phyloP scores from a whole-genome alignment of 140 eudicot genomes.

The Cichorium intybus region DNA sequence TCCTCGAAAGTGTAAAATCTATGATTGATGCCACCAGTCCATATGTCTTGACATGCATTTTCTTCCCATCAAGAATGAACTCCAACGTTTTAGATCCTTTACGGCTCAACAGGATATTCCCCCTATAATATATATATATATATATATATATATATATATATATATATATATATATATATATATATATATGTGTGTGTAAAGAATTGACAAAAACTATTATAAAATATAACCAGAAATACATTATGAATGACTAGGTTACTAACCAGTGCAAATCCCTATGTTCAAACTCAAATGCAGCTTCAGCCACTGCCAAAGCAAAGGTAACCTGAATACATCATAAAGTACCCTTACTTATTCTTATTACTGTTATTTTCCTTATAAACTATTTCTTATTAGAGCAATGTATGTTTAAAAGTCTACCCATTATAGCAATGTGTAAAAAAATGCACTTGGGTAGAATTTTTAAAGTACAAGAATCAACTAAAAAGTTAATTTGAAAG shows the following conservation, averaged over 20 bases:
- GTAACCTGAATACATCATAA: constrained; percentile 61
- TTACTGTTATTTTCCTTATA: too few species aligned
- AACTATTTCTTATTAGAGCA: not conserved
- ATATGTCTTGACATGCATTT: constrained; percentile 50
- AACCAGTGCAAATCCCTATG: constrained; percentile 99
- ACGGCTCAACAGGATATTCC: constrained; percentile 77
- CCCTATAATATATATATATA: too few species aligned
- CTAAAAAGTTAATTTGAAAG: not conserved
- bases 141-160: too few species aligned
- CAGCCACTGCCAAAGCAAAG: constrained; percentile 95
- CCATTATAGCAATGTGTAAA: too few species aligned
- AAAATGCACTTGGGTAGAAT: too few species aligned
- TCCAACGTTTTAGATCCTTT: constrained; percentile 52
- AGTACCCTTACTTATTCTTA: too few species aligned
- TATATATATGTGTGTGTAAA: not conserved
- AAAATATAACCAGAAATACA: not conserved
- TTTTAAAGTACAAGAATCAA: too few species aligned
- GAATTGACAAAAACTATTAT: constrained; percentile 7
- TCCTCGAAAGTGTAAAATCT: constrained; percentile 94
- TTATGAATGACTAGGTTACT: constrained; percentile 23
- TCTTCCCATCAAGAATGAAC: constrained; percentile 70
- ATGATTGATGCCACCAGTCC: constrained; percentile 76
- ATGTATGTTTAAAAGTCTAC: not conserved
- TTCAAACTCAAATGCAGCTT: constrained; percentile 93
- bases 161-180: too few species aligned